Conservation (phyloP, 352 stramenopile genomes). For the Plasmopara halstedii region DNA sequence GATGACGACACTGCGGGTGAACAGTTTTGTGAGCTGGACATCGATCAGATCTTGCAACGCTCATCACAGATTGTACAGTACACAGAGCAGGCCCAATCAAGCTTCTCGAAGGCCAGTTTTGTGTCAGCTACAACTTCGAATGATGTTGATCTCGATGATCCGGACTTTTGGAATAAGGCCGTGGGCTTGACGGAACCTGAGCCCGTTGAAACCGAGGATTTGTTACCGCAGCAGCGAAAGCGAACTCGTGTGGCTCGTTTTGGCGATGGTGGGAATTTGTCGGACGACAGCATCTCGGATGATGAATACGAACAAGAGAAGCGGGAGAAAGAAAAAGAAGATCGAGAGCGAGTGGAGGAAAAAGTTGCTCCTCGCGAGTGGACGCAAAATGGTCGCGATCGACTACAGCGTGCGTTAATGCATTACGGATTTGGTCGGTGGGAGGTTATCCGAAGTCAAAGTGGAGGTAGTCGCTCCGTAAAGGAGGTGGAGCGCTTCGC, state of each 20-base stretch:
- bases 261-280: conserved; percentile 51
- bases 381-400: conserved; percentile 80
- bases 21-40: conserved; percentile 96
- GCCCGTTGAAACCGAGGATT: conserved; percentile 39
- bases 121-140: conserved; percentile 83
- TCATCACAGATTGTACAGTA: conserved; percentile 84
- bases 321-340: conserved; percentile 45
- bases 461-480: conserved; percentile 73
- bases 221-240: conserved; percentile 75
- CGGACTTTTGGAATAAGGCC: conserved; percentile 99
- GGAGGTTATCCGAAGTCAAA: conserved; percentile 86
- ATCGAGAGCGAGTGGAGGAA: conserved; percentile 48
- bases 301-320: conserved; percentile 41
- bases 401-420: conserved; percentile 80
- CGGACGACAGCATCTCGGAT: conserved; percentile 64
- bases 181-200: conserved; percentile 80
- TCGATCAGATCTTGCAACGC: conserved; percentile 95
- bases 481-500: conserved; percentile 81
- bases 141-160: conserved; percentile 97
- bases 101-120: conserved; percentile 91
- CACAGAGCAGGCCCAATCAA: conserved; percentile 72
- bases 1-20: conserved; percentile 88
- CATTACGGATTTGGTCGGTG: conserved; percentile 82
- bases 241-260: conserved; percentile 82
- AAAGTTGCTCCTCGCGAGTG: conserved; percentile 70